These are phyloP conservation scores for Begonia fuchsioides DNA, from an alignment of 306 rosid species.

Conservation along the genomic window DNA sequence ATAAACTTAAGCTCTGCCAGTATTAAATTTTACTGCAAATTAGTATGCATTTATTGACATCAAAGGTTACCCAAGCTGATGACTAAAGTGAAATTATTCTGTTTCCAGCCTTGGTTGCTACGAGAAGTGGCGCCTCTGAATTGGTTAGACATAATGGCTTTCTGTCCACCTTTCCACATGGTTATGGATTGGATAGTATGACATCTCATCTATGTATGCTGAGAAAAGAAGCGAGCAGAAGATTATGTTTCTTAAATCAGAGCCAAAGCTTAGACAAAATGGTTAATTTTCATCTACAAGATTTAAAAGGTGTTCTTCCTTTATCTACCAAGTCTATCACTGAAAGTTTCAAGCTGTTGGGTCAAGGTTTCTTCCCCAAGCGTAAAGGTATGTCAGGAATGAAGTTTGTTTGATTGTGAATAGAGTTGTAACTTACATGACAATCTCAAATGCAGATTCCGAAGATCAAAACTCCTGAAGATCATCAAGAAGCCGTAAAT, in stretches of 20 bases:
- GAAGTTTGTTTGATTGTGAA: no score
- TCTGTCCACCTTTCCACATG: constrained; percentile 16
- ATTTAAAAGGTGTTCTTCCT: constrained; percentile 31
- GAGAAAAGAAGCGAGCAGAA: constrained; percentile 44
- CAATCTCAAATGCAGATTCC: no score
- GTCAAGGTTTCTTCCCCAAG: constrained; percentile 25
- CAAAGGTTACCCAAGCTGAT: constrained; percentile 1
- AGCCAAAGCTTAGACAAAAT: constrained; percentile 32
- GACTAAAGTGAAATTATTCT: constrained; percentile 2
- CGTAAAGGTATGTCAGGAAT: constrained; percentile 32
- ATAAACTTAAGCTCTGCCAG: background rate
- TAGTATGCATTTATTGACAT: background rate
- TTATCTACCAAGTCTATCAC: constrained; percentile 21
- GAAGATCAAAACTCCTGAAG: no score
- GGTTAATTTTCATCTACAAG: constrained; percentile 19
- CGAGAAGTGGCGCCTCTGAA: constrained; percentile 32
- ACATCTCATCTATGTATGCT: constrained; percentile 28
- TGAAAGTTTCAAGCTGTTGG: constrained; percentile 31
- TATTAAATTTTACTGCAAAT: background rate
- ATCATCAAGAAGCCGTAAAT: no score
- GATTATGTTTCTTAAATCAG: constrained; percentile 27
- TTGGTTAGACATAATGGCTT: constrained; percentile 24
- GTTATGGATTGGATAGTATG: constrained; percentile 27
- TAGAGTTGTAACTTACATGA: no score
- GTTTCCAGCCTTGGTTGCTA: constrained; percentile 39